These are phyloP conservation scores for Kwoniella botswanensis DNA, from an alignment of 768 basidiomycete genomes.

Conservation along the genomic window DNA sequence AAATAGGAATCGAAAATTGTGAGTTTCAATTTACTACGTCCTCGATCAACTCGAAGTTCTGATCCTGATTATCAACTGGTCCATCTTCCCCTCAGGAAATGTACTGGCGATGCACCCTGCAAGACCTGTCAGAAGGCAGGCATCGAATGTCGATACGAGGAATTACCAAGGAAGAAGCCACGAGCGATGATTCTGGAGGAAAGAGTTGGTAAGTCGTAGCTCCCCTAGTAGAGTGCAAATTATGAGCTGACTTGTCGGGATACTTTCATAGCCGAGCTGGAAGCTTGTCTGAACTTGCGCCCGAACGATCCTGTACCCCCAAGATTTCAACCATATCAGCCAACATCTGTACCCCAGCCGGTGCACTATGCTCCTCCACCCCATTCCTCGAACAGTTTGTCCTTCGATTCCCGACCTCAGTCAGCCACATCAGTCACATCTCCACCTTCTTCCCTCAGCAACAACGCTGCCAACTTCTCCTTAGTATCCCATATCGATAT, in stretches of 20 bases:
- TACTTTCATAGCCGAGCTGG: slow-evolving; percentile 22
- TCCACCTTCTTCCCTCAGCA: not conserved
- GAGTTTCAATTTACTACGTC: slow-evolving; percentile 11
- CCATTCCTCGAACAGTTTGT: not conserved
- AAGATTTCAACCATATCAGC: not conserved
- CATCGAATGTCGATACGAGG: slow-evolving; percentile 46
- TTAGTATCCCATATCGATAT: slow-evolving; percentile 7
- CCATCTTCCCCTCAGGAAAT: slow-evolving; percentile 33
- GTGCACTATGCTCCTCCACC: not conserved
- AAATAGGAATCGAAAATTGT: slow-evolving; percentile 47
- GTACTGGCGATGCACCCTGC: slow-evolving; percentile 47
- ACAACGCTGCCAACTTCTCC: not conserved
- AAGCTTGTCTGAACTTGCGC: slow-evolving; percentile 13
- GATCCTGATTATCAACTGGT: not conserved
- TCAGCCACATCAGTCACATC: slow-evolving; percentile 10
- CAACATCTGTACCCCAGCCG: not conserved
- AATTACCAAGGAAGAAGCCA: slow-evolving; percentile 39
- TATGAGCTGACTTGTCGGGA: not conserved
- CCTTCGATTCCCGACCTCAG: slow-evolving; percentile 8
- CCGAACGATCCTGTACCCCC: slow-evolving; percentile 16
- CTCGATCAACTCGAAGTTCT: too few species aligned
- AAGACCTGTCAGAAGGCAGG: slow-evolving; percentile 39
- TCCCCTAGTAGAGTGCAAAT: not conserved
- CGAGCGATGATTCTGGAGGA: slow-evolving; percentile 43
- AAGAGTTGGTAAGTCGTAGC: slow-evolving; percentile 40